A percentile compares a stretch with the other conserved stretches of the same genome.
Evolutionary conservation across 2,329 filamentous ascomycete genomes (phyloP).

Genomic region (Colletotrichum salicis): DNA sequence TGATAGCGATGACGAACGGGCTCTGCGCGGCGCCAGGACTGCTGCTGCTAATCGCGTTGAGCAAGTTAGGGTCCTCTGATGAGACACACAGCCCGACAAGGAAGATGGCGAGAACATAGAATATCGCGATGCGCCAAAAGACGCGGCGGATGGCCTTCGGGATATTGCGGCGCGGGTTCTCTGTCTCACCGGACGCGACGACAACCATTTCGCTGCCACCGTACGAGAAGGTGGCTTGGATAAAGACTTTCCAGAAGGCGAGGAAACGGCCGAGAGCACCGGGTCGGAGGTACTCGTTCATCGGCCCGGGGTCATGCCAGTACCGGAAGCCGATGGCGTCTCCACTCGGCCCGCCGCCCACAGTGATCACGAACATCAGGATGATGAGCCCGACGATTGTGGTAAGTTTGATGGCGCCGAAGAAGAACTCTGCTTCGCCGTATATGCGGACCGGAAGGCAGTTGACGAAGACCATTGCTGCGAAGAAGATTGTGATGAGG

Average conservation of each 20-base stretch:
- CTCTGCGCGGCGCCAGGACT: constrained; percentile 24
- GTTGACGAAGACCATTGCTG: constrained; percentile 51
- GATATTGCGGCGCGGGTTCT: constrained; percentile 58
- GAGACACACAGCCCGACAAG: constrained; percentile 62
- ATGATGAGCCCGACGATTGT: constrained; percentile 61
- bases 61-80: constrained; percentile 53
- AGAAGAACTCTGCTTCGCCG: constrained; percentile 64
- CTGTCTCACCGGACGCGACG: constrained; percentile 62
- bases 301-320: constrained; percentile 55
- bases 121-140: constrained; percentile 64
- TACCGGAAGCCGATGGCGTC: constrained; percentile 58
- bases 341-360: constrained; percentile 56
- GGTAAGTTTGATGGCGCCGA: constrained; percentile 60
- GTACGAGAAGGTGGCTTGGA: constrained; percentile 60
- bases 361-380: constrained; percentile 59
- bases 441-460: constrained; percentile 56
- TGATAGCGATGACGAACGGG: constrained; percentile 69
- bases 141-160: constrained; percentile 64
- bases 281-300: constrained; percentile 52
- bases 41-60: constrained; percentile 40
- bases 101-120: constrained; percentile 64
- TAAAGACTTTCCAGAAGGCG: constrained; percentile 57
- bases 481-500: constrained; percentile 51
- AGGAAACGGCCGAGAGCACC: constrained; percentile 54
- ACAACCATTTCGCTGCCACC: constrained; percentile 63